Evolutionary conservation across 2,329 filamentous ascomycete species (phyloP).

Genomic region (Diaporthe sp.): DNA sequence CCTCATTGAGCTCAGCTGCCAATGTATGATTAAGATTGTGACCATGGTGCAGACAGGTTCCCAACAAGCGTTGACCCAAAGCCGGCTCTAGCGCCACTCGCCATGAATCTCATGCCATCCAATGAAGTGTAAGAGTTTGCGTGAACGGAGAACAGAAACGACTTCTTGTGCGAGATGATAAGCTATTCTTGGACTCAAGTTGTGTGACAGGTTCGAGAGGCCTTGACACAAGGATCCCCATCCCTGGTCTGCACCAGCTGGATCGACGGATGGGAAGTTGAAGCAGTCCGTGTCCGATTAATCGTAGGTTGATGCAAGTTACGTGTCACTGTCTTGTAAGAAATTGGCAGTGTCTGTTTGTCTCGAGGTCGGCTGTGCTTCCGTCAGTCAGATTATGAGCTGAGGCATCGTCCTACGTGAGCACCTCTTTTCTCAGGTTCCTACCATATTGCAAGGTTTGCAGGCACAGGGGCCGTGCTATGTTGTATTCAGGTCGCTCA

Average conservation of each 20-base stretch:
- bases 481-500: not conserved
- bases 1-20: no score
- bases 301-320: not conserved
- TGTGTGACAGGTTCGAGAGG: no score
- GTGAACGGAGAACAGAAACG: no score
- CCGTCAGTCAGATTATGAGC: not conserved
- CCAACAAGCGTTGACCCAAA: no score
- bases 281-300: not conserved
- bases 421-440: not conserved
- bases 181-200: no score
- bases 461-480: not conserved
- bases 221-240: no score
- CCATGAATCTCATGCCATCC: no score
- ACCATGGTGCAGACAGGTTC: no score
- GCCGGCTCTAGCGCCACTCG: no score
- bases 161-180: no score
- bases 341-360: not conserved
- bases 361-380: not conserved
- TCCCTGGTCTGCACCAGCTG: not conserved
- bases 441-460: not conserved
- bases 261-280: not conserved
- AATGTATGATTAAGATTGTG: no score
- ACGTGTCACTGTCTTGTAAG: not conserved
- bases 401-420: not conserved
- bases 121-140: no score